phyloP scores from a whole-genome alignment of 306 rosid species.

The Aeschynomene evenia region DNA sequence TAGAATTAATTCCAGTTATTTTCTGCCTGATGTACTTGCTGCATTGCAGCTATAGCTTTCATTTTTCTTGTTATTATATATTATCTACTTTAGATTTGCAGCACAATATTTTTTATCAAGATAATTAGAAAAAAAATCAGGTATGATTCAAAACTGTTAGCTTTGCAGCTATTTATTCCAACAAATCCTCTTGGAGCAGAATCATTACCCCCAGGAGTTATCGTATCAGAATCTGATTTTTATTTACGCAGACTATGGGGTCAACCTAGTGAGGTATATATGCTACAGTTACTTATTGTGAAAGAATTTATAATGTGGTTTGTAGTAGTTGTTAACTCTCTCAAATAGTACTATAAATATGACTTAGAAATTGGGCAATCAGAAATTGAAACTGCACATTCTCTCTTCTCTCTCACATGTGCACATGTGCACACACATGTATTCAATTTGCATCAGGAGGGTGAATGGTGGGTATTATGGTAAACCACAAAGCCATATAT shows the following conservation, averaged over 20 bases:
- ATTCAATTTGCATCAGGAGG: neutral
- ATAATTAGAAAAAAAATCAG: neutral
- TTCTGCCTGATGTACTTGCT: neutral
- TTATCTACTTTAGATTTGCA: constrained; percentile 12
- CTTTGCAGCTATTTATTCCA: constrained; percentile 64
- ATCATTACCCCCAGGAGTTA: constrained; percentile 80
- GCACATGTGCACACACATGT: neutral
- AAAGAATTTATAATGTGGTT: constrained; percentile 4
- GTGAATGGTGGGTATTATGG: neutral
- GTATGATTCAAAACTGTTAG: constrained; percentile 27
- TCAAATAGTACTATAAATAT: neutral
- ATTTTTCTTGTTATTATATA: constrained; percentile 11
- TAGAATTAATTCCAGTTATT: neutral
- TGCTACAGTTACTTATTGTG: constrained; percentile 15
- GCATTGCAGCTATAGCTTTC: constrained; percentile 14
- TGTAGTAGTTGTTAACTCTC: neutral
- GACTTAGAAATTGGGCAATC: neutral
- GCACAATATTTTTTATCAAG: constrained; percentile 18
- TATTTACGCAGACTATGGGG: constrained; percentile 92
- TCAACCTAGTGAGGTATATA: constrained; percentile 84
- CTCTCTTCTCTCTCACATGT: neutral
- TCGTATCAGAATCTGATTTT: constrained; percentile 80
- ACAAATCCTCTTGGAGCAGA: constrained; percentile 97
- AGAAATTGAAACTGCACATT: neutral
- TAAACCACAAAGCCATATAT: neutral